These are phyloP conservation scores for Ensete ventricosum DNA, from an alignment of 176 grass and related monocot species.

Conservation along the genomic window DNA sequence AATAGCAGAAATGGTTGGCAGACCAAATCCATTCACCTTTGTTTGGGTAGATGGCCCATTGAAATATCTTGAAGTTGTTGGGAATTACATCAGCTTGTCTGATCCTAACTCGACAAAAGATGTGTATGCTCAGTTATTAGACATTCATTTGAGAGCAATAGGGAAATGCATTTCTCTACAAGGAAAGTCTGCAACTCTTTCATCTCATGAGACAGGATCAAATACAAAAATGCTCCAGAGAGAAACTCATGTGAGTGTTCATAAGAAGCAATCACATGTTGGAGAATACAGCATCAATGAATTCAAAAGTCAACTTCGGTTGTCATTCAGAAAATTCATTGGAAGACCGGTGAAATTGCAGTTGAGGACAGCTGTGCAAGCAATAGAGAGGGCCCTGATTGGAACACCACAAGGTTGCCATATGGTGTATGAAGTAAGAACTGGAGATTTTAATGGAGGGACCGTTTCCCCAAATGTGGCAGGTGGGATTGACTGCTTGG, in stretches of 20 bases:
- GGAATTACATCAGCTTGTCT: slow-evolving; percentile 40
- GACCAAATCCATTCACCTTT: slow-evolving; percentile 50
- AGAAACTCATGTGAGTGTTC: slow-evolving; percentile 28
- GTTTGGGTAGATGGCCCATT: slow-evolving; percentile 77
- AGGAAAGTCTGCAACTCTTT: slow-evolving; percentile 67
- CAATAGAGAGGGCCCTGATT: slow-evolving; percentile 77
- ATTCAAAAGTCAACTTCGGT: slow-evolving; percentile 67
- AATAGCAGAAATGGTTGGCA: slow-evolving; percentile 52
- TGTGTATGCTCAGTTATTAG: slow-evolving; percentile 50
- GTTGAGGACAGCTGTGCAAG: slow-evolving; percentile 42
- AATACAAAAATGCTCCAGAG: slow-evolving; percentile 57
- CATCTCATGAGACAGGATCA: slow-evolving; percentile 73
- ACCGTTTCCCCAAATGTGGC: slow-evolving; percentile 59
- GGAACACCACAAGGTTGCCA: slow-evolving; percentile 58
- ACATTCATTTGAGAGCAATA: slow-evolving; percentile 56
- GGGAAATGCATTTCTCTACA: slow-evolving; percentile 88
- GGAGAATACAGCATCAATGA: slow-evolving; percentile 41
- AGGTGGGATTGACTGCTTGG: slow-evolving; percentile 67
- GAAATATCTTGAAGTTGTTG: slow-evolving; percentile 67
- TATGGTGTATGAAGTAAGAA: slow-evolving; percentile 59
- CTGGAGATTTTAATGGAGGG: slow-evolving; percentile 59
- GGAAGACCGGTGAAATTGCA: slow-evolving; percentile 41
- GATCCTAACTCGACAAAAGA: slow-evolving; percentile 52
- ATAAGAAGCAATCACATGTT: slow-evolving; percentile 23
- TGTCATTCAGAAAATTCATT: slow-evolving; percentile 67